Base-by-base conservation (phyloP, 805 yeast species). In the Ogataea thermomethanolica region DNA sequence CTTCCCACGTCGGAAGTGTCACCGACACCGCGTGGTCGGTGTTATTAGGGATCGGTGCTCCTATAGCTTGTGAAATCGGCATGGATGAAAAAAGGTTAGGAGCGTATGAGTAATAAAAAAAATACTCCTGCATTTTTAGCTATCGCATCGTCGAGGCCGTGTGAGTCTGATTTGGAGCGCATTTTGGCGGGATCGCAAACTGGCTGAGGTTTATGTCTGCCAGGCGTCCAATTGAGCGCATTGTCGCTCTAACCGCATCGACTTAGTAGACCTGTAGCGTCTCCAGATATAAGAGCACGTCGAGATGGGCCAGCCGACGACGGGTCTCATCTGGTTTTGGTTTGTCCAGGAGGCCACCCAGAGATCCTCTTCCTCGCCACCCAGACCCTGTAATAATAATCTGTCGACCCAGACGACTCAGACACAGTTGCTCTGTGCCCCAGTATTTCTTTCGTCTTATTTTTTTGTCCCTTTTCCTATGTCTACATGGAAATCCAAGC, bases 21-120 rank as follows among this genome's bases (percentile, higher is more conserved):
- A 91, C 97, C 9, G 96, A 86, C 1, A 91, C 96, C 0, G 97
- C 96, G 62, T 93, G 98, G 3, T 83, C 80, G 0, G 95, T 83
- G 59, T 87, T 81, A 44, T 85, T 82, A 3, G 99, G 97, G 43
- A 93, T 90, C 1, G 96, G 78, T 12, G 76, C 83, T 3, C 97
- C 97, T 12, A 88, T 74, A 29, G 65, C 67, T 56, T 76, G 67
- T 5, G 66, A 64, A 22, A 57, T 42, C 6, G 53, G 50, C 22
- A 17, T 36, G 29, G 40, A 17, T 22, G 13, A 35, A 26, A 35
- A 40, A 35, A 35, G 39, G 37, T 35, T 39, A 33, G 20, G 42
- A 33, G 43, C 35, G 29, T 29, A 25, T 15, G 28, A 39, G 14
- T 39, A 25, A 29, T 12, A 8, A 32, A 32, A n/a, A 27, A 27